Evolutionary conservation across 2,329 filamentous ascomycete species (phyloP).

Genomic region (Penicillium sp.): DNA sequence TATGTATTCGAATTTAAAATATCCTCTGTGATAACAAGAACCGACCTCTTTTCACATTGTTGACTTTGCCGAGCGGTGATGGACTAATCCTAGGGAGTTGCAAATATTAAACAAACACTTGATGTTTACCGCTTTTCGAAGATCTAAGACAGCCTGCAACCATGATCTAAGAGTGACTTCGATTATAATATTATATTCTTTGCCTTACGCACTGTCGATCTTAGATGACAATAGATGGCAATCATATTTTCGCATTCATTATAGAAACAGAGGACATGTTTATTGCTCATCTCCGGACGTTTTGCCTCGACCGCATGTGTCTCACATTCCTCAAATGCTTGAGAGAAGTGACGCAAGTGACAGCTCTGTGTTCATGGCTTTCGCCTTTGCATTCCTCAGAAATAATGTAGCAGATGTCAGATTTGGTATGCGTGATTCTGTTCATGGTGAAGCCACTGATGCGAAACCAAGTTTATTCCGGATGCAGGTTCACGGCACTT

Average conservation of each 20-base stretch:
- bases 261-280: neutral
- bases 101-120: too few relatives aligned
- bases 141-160: neutral
- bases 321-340: neutral
- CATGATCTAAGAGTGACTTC: neutral
- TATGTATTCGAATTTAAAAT: too few relatives aligned
- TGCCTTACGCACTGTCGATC: neutral
- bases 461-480: neutral
- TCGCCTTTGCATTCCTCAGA: conserved; percentile 5
- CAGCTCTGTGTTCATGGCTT: neutral
- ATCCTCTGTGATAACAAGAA: too few relatives aligned
- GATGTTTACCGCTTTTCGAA: neutral
- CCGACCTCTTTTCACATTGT: too few relatives aligned
- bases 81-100: too few relatives aligned
- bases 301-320: too few relatives aligned
- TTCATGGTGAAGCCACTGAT: neutral
- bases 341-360: neutral
- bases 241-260: neutral
- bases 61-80: too few relatives aligned
- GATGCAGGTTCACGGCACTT: neutral
- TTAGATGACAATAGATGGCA: neutral
- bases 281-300: neutral
- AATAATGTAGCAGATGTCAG: neutral
- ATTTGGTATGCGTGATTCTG: neutral
- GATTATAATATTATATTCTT: neutral